A percentile compares a stretch with the other conserved stretches of the same genome.
Conservation (phyloP, 2,329 filamentous ascomycete genomes). For the Trichoderma lentiforme region DNA sequence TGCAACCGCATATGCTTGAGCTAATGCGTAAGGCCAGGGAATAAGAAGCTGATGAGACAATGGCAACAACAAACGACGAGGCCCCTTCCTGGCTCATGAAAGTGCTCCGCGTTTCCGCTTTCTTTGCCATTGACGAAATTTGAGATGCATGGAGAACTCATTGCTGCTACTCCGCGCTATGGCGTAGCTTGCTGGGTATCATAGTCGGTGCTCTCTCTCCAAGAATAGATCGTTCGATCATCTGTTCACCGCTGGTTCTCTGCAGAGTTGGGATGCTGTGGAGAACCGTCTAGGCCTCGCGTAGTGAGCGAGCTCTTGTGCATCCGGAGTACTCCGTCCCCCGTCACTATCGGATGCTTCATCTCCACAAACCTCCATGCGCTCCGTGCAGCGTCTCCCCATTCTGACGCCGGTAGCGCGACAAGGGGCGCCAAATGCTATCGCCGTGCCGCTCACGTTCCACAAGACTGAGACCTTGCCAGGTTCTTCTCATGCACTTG, state of each 20-base stretch:
- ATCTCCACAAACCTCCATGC: conserved; percentile 14
- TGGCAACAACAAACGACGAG: background rate
- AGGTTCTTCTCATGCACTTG: conserved; percentile 5
- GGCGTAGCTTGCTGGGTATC: background rate
- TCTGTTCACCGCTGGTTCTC: conserved; percentile 18
- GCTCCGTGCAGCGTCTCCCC: conserved; percentile 15
- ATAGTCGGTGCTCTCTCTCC: background rate
- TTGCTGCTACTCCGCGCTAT: background rate
- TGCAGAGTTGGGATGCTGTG: conserved; percentile 19
- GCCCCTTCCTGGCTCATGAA: background rate
- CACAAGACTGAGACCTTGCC: conserved; percentile 12
- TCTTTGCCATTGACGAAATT: background rate
- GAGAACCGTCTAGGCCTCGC: conserved; percentile 12
- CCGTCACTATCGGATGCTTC: conserved; percentile 16
- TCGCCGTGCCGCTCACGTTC: conserved; percentile 18
- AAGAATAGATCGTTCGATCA: conserved; percentile 15
- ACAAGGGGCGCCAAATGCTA: conserved; percentile 16
- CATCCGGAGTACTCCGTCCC: conserved; percentile 16
- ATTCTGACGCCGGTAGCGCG: conserved; percentile 20
- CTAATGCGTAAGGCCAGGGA: background rate
- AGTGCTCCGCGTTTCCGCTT: background rate
- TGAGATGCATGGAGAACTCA: background rate
- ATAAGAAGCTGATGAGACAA: background rate
- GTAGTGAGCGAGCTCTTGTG: conserved; percentile 12
- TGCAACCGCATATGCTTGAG: background rate